Base-by-base conservation (phyloP, 1,284 basidiomycete species). In the Porogramme epimiltina region DNA sequence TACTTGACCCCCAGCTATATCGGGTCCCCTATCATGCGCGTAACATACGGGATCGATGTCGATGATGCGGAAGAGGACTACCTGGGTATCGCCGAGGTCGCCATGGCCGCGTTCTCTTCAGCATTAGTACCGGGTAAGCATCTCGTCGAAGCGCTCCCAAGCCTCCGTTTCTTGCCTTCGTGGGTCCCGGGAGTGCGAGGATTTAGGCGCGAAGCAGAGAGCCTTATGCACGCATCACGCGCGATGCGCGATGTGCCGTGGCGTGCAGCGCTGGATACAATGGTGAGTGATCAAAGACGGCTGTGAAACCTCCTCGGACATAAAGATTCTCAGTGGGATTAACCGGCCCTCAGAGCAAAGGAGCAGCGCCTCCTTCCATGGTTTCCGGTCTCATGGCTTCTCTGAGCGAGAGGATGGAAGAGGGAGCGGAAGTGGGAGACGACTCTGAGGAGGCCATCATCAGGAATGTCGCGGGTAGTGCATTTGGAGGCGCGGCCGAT, bases 11-110 rank as follows among this genome's bases (percentile, higher is more conserved):
- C 6, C 28, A 73, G 71, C 40, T 54, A 59, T 33, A 60, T 62
- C 42, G 67, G 62, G 5, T 67, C 67, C 9, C 59, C 68, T 15
- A 67, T 67, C 40, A 63, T 69, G 55, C 59, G 54, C 23, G 58
- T 73, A 23, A 55, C 66, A 3, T 65, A 73, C 51, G 72, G 72
- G n/a, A 66, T 71, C 41, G 54, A 65, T 24, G 60, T 64, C 13
- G 47, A 62, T 28, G 61, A 63, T 6, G 50, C 53, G 5, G 45
- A 62, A 5, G 65, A 71, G 3, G 50, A 57, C 15, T 60, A 53
- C 19, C 40, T 55, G 0, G 33, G 25, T 19, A 49, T 57, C 6
- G 52, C 53, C 2, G 55, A 53, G 19, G 48, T 50, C 8, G 44
- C 40, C 9, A 52, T 60, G 20, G 40, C 44, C 13, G 38, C 49